These are phyloP conservation scores for Conticribra guillardii DNA, from an alignment of 108 stramenopile species.

Conservation along the genomic window DNA sequence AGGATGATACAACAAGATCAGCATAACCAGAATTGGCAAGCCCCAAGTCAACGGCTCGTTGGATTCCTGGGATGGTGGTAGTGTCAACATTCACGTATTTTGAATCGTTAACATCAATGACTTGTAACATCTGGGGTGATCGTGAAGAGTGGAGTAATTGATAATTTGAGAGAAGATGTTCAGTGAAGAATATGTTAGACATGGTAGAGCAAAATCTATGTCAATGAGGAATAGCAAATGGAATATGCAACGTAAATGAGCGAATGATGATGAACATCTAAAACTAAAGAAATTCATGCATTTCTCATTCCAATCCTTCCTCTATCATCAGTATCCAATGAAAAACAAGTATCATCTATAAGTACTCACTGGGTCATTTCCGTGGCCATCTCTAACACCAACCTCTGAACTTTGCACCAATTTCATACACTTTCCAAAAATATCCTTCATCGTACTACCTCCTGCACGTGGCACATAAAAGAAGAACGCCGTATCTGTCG, in stretches of 20 bases:
- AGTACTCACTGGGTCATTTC: conserved; percentile 24
- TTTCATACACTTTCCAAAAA: conserved; percentile 42
- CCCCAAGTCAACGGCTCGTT: conserved; percentile 51
- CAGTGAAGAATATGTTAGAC: too few relatives aligned
- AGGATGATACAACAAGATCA: conserved; percentile 53
- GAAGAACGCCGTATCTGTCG: conserved; percentile 50
- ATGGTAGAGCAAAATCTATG: too few relatives aligned
- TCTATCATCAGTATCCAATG: conserved; percentile 42
- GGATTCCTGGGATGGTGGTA: conserved; percentile 44
- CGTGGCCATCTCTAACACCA: conserved; percentile 53
- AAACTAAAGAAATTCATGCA: conserved; percentile 43
- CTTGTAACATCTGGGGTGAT: conserved; percentile 29
- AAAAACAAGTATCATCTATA: conserved; percentile 28
- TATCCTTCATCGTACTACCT: conserved; percentile 48
- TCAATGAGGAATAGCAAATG: too few relatives aligned
- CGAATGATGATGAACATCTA: too few relatives aligned
- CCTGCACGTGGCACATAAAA: conserved; percentile 56
- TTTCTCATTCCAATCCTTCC: conserved; percentile 49
- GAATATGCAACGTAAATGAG: too few relatives aligned
- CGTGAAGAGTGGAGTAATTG: conserved; percentile 47
- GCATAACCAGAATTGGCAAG: conserved; percentile 35
- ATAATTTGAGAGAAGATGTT: too few relatives aligned
- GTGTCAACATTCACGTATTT: conserved; percentile 63
- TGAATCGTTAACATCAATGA: conserved; percentile 36
- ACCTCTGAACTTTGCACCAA: conserved; percentile 43